phyloP scores from a whole-genome alignment of 257 asterid genomes.

The Solanum virginianum region DNA sequence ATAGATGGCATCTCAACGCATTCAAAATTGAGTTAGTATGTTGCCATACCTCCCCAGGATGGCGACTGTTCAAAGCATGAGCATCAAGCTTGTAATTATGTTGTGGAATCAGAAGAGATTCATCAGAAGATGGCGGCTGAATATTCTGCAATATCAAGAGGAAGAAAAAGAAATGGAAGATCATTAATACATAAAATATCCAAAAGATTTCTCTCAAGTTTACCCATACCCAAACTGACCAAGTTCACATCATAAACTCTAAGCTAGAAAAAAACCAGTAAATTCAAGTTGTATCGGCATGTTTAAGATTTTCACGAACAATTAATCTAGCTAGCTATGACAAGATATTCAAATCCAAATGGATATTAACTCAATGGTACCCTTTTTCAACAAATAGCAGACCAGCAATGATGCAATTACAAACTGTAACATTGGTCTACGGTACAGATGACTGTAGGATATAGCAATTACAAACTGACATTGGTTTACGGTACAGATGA shows the following conservation, averaged over 20 bases:
- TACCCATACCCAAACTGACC: not conserved
- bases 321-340: not conserved
- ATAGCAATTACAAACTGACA: not conserved
- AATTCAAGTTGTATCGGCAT: not conserved
- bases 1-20: not conserved
- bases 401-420: not conserved
- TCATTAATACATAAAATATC: not conserved
- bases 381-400: not conserved
- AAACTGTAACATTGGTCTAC: not conserved
- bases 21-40: not conserved
- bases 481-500: not conserved
- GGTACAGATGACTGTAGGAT: not conserved
- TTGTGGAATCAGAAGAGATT: constrained; percentile 82
- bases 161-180: not conserved
- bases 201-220: not conserved
- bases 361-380: not conserved
- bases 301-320: not conserved
- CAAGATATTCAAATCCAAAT: not conserved
- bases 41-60: constrained; percentile 83
- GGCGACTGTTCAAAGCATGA: constrained; percentile 79
- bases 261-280: not conserved
- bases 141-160: constrained; percentile 37
- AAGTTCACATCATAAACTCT: not conserved
- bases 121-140: constrained; percentile 60
- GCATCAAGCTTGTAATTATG: constrained; percentile 95